phyloP scores from a whole-genome alignment of 345 rosid genomes.

The Aquilaria sinensis region DNA sequence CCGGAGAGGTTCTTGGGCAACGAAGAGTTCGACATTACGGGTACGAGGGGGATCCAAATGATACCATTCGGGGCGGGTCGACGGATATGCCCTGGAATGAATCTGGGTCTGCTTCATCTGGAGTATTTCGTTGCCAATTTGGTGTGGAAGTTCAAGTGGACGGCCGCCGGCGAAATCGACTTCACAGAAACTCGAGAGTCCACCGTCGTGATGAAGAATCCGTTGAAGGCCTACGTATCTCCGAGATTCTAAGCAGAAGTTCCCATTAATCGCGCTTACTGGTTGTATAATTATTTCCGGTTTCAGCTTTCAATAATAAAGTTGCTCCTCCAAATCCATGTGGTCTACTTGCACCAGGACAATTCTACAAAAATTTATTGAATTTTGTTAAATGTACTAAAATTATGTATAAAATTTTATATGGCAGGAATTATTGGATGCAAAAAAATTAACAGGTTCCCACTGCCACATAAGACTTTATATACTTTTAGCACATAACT shows the following conservation, averaged over 20 bases:
- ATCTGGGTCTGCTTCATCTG: constrained; percentile 26
- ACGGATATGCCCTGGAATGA: constrained; percentile 33
- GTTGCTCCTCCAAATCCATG: too few relatives aligned
- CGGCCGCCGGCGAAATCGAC: constrained; percentile 19
- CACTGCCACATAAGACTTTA: too few relatives aligned
- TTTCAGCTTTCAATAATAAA: too few relatives aligned
- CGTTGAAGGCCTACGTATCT: constrained; percentile 3
- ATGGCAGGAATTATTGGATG: too few relatives aligned
- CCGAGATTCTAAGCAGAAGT: background rate
- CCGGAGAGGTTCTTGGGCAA: constrained; percentile 30
- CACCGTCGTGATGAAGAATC: constrained; percentile 14
- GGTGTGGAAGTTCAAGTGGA: constrained; percentile 32
- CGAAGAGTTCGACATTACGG: constrained; percentile 24
- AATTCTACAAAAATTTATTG: too few relatives aligned
- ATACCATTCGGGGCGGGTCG: constrained; percentile 43
- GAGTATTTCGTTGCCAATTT: constrained; percentile 13
- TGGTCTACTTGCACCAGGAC: too few relatives aligned
- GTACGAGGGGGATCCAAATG: constrained; percentile 35
- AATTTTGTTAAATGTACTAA: too few relatives aligned
- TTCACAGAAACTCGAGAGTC: constrained; percentile 23
- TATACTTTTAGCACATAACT: too few relatives aligned
- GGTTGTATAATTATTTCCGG: too few relatives aligned
- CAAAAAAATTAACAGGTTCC: too few relatives aligned
- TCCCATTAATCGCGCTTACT: too few relatives aligned
- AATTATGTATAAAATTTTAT: too few relatives aligned